A percentile compares a stretch with the other conserved stretches of the same genome.
Conservation (phyloP, 139 green algal species). For the Chlamydomonas urium region DNA sequence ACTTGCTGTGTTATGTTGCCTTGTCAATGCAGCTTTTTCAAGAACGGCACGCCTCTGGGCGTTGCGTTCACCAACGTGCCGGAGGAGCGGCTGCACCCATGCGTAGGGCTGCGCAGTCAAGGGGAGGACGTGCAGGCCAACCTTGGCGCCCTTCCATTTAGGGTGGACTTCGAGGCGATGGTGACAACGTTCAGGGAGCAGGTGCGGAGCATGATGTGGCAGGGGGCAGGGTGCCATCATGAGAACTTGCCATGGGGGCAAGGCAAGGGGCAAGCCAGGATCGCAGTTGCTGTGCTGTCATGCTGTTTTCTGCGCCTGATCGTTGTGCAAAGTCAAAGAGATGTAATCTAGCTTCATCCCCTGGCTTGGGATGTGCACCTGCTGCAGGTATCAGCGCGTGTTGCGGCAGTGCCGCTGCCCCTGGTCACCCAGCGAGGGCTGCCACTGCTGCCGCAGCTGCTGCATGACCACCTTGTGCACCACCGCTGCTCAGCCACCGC, state of each 20-base stretch:
- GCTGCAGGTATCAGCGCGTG: neutral
- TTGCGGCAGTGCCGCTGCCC: conserved; percentile 15
- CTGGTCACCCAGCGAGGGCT: conserved; percentile 17
- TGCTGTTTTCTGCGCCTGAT: no score
- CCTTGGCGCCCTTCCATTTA: conserved; percentile 14
- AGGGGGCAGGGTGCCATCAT: neutral
- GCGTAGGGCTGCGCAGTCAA: conserved; percentile 67
- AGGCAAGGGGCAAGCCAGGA: no score
- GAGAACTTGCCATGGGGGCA: neutral
- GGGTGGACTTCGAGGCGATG: conserved; percentile 8
- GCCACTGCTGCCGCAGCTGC: conserved; percentile 50
- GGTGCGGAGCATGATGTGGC: neutral
- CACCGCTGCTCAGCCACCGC: conserved; percentile 57
- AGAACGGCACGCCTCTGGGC: neutral
- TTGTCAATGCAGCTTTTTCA: neutral
- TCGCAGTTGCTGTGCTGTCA: no score
- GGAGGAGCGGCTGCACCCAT: conserved; percentile 61
- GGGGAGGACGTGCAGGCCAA: conserved; percentile 51
- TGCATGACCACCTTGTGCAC: conserved; percentile 69
- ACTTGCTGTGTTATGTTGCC: neutral
- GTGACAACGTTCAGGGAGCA: conserved; percentile 3
- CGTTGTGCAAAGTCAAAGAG: no score
- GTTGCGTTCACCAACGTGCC: conserved; percentile 23
- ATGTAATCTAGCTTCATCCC: no score
- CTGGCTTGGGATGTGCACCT: no score